Percentiles rank a stretch among this genome's conserved stretches.
Evolutionary conservation across 1,284 basidiomycete genomes (phyloP).

Genomic region (Moesziomyces globuligerus): DNA sequence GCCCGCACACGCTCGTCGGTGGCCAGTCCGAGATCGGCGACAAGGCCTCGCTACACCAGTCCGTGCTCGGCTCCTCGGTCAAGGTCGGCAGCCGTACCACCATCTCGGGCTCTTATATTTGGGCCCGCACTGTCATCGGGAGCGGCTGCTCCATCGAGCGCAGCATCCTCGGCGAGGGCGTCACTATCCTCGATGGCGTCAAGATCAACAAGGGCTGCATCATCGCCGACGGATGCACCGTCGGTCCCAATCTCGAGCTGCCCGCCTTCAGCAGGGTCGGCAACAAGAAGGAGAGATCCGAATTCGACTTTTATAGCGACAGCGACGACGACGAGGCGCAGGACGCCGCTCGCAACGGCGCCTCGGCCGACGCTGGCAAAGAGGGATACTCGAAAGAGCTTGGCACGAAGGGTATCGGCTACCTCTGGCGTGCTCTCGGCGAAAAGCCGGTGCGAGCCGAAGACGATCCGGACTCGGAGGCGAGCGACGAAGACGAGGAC

Average conservation of each 20-base stretch:
- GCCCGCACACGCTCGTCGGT: constrained; percentile 49
- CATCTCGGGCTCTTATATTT: constrained; percentile 56
- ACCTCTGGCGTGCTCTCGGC: constrained; percentile 58
- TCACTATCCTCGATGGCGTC: constrained; percentile 76
- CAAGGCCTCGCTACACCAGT: constrained; percentile 75
- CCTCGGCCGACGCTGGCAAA: constrained; percentile 10
- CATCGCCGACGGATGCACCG: constrained; percentile 61
- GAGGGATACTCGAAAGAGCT: constrained; percentile 32
- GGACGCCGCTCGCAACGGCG: constrained; percentile 49
- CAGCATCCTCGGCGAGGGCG: constrained; percentile 76
- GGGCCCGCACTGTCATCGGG: constrained; percentile 69
- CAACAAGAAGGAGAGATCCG: constrained; percentile 62
- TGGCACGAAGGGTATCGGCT: constrained; percentile 46
- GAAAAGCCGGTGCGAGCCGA: constrained; percentile 19
- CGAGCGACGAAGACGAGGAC: constrained; percentile 39
- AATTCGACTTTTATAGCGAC: constrained; percentile 47
- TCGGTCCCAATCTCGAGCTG: constrained; percentile 72
- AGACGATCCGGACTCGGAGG: constrained; percentile 29
- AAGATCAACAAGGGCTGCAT: constrained; percentile 71
- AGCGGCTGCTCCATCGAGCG: constrained; percentile 77
- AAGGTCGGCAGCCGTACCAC: constrained; percentile 71
- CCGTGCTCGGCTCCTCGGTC: constrained; percentile 81
- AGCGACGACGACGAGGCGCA: constrained; percentile 42
- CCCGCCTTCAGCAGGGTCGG: constrained; percentile 79
- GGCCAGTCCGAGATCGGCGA: constrained; percentile 68